Percentiles rank a stretch among this genome's conserved stretches.
Evolutionary conservation across 2,329 filamentous ascomycete species (phyloP).

Genomic region (Lachnellula suecica): DNA sequence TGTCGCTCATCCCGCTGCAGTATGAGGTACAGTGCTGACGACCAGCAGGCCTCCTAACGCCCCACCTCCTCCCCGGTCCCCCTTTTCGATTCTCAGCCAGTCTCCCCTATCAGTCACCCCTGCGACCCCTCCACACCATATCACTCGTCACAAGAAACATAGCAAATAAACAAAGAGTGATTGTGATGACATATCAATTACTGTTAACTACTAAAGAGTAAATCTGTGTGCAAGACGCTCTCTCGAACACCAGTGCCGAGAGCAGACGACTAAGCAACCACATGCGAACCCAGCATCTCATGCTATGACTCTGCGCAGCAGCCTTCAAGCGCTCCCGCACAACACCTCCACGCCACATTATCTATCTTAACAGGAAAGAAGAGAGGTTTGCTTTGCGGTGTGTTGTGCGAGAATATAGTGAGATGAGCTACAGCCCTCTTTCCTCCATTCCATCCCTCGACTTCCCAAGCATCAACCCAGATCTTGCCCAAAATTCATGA

Average conservation of each 20-base stretch:
- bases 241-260: neutral
- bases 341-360: neutral
- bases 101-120: neutral
- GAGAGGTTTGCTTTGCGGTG: constrained; percentile 6
- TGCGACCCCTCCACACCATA: neutral
- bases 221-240: neutral
- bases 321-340: constrained; percentile 15
- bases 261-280: constrained; percentile 13
- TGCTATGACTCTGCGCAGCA: constrained; percentile 18
- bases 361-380: constrained; percentile 1
- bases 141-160: neutral
- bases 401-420: constrained; percentile 27
- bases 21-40: neutral
- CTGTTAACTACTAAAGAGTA: constrained; percentile 21
- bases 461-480: constrained; percentile 1
- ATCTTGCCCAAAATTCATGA: neutral
- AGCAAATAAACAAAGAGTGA: neutral
- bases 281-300: constrained; percentile 23
- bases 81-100: neutral
- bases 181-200: constrained; percentile 15
- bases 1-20: neutral
- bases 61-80: neutral
- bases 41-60: neutral
- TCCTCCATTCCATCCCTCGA: constrained; percentile 4
- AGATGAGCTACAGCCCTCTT: constrained; percentile 30